A percentile compares a stretch with the other conserved stretches of the same genome.
These are phyloP conservation scores for Sclerotinia borealis DNA, from an alignment of 2,329 filamentous ascomycete species.

Conservation along the genomic window DNA sequence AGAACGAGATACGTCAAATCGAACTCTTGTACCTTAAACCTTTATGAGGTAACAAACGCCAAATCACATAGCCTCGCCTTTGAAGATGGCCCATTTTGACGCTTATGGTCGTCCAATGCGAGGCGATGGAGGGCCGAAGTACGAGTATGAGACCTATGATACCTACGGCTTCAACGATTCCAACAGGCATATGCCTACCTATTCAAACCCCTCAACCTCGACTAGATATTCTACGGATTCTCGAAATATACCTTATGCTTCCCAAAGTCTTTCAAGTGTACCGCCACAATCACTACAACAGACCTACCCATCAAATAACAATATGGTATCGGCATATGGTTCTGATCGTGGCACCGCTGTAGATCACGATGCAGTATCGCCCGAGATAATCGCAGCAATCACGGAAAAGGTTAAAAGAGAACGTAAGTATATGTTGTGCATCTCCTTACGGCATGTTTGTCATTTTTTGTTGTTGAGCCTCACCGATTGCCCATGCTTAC, in stretches of 20 bases:
- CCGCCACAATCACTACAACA: constrained; percentile 18
- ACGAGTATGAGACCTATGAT: constrained; percentile 8
- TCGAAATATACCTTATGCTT: constrained; percentile 21
- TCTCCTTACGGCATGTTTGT: constrained; percentile 21
- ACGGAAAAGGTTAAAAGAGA: constrained; percentile 52
- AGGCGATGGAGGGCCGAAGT: constrained; percentile 14
- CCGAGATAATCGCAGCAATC: constrained; percentile 55
- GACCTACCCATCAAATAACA: constrained; percentile 15
- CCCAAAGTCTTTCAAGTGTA: constrained; percentile 16
- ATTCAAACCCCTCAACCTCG: constrained; percentile 13
- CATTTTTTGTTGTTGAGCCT: constrained; percentile 17
- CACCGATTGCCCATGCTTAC: constrained; percentile 15
- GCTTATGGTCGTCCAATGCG: constrained; percentile 22
- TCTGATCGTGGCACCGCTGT: constrained; percentile 16
- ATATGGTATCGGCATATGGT: constrained; percentile 22
- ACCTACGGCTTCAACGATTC: constrained; percentile 17
- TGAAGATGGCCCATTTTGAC: constrained; percentile 25
- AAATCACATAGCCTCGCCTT: constrained; percentile 22
- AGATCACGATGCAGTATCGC: constrained; percentile 43
- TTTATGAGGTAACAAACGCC: constrained; percentile 20
- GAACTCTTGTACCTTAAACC: neutral
- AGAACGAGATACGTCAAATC: neutral
- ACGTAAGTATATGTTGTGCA: constrained; percentile 37
- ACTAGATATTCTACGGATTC: constrained; percentile 22
- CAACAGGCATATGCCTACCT: constrained; percentile 17